A percentile compares a stretch with the other conserved stretches of the same genome.
These are phyloP conservation scores for Hypoxylon trugodes DNA, from an alignment of 495 filamentous ascomycete species.

Conservation along the genomic window DNA sequence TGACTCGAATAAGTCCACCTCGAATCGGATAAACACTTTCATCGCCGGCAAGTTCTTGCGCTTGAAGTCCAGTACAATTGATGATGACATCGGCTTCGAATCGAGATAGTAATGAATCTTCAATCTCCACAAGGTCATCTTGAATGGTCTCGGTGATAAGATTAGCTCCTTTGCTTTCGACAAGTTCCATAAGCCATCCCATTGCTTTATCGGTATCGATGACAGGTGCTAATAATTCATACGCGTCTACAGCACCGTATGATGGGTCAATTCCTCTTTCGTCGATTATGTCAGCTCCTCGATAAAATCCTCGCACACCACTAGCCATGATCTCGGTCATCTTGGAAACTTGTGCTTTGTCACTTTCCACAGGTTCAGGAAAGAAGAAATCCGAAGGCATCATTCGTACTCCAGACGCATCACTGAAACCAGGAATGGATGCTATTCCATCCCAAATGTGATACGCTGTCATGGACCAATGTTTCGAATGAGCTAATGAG, in stretches of 20 bases:
- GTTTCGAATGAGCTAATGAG: conserved; percentile 50
- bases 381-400: conserved; percentile 53
- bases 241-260: conserved; percentile 58
- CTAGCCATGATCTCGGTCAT: conserved; percentile 50
- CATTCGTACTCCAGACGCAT: conserved; percentile 54
- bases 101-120: conserved; percentile 45
- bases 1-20: conserved; percentile 58
- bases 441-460: conserved; percentile 54
- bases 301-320: conserved; percentile 50
- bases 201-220: conserved; percentile 63
- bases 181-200: conserved; percentile 54
- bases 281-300: conserved; percentile 48
- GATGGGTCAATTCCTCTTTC: conserved; percentile 46
- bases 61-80: conserved; percentile 57
- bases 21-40: conserved; percentile 53
- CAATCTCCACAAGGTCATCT: conserved; percentile 52
- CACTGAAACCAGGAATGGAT: conserved; percentile 41
- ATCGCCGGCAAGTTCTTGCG: conserved; percentile 49
- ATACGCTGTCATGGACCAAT: conserved; percentile 57
- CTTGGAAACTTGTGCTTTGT: conserved; percentile 46
- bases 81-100: conserved; percentile 57
- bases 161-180: conserved; percentile 55
- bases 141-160: conserved; percentile 51
- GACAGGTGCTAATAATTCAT: conserved; percentile 56
- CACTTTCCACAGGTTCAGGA: conserved; percentile 45